Base-by-base conservation (phyloP, 805 yeast genomes). In the Cyberlindnera bimundalis region DNA sequence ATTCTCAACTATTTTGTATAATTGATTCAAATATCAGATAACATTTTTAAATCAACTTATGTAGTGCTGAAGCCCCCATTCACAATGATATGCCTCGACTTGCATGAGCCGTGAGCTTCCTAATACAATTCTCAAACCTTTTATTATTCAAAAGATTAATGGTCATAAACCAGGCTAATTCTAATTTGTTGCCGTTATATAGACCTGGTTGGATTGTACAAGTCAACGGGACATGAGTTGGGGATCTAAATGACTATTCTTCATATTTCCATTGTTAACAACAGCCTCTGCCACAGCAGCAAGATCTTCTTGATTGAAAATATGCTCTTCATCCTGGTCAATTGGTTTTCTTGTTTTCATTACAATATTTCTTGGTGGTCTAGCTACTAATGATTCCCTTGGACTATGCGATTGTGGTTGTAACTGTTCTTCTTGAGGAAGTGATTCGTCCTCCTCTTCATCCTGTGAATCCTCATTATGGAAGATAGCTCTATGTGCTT, bases 231-330 rank as follows among this genome's bases (percentile, higher is more conserved):
- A 8, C 35, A 51, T 43, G 11, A 47, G 18, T 17, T 47, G 47
- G 19, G 56, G 55, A 35, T 50, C 53, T 21, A 51, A 18, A 27
- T 51, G 45, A 4, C 17, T 29, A 16, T 35, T 31, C 32, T 45
- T 39, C 19, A 32, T 32, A 14, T 39, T 37, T 21, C 30, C 21
- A 26, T 42, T 47, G 20, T 42, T 46, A 4, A 51, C 53, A 16
- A 49, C 59, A 2, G 60, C 60, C 34, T 52, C 55, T 6, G 60
- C 60, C 7, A 56, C 60, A 25, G 57, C 58, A 7, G 51, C 56
- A 2, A 56, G 30, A 5, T 50, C 53, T 7, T 40, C 54, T 7
- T 55, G 58, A 28, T 48, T 45, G 31, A 48, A 52, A 16, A 37
- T 45, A 3, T 45, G 39, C n/a, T 35, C 37, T 9, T 29, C 6